Base-by-base conservation (phyloP, 2,329 filamentous ascomycete genomes). In the Cladosporium sp. region DNA sequence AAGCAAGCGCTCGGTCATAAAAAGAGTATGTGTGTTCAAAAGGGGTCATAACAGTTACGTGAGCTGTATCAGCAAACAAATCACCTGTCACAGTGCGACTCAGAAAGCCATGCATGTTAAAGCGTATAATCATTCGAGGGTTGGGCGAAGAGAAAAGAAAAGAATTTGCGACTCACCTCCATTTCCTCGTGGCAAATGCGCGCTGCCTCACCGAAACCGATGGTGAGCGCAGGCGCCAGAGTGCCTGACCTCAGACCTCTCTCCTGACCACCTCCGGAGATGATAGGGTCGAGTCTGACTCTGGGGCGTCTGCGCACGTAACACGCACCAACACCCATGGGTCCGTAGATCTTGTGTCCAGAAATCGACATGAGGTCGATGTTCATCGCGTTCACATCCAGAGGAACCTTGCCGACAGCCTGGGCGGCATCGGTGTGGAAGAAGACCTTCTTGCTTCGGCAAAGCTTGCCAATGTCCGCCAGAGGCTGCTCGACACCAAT, bases 301-400 rank as follows among this genome's bases (percentile, higher is more conserved):
- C 92, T 84, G 1, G 93, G 93, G 51, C 93, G 81, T 73, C 93
- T 83, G 63, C 93, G 86, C 42, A 98, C 88, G 65, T 92, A 98
- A 73, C 93, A 98, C 52, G 93, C 93, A 52, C 93, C 93, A 51
- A 98, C 88, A 29, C 93, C 93, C 77, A 95, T 98, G 48, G 93
- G 93, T 20, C 93, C 93, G 67, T 98, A 98, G 49, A 98, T 95
- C 73, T 98, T 98, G 74, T 98, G 93, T 25, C 88, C 91, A 7
- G 93, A 97, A 54, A 98, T 96, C 25, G 92, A 97, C 92, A 98
- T 96, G 65, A 98, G 74, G 67, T 98, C 93, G 57, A 98, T 85
- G 69, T 96, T 94, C 89, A 95, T 92, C 70, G 88, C 87, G 70
- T 97, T 96, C 64, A 98, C 93, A 62, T 96, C 90, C 41, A 98